Evolutionary conservation across 208 protist species (phyloP).

Genomic region (Trypanosoma lewisi): DNA sequence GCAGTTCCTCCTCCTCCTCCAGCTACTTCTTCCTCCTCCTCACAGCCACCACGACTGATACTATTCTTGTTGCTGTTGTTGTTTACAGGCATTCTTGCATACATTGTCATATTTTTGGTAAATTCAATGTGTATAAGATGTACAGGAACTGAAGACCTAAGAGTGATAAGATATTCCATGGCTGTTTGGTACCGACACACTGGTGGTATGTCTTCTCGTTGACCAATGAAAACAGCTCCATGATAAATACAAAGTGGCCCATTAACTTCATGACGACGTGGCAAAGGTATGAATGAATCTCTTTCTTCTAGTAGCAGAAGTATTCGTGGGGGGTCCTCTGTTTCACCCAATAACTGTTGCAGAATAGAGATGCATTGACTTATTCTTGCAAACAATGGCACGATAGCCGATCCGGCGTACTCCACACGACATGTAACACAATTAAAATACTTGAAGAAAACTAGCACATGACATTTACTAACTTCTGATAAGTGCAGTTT

Average conservation of each 20-base stretch:
- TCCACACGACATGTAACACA: conserved; percentile 42
- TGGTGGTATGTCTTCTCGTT: conserved; percentile 37
- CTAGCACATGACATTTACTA: conserved; percentile 39
- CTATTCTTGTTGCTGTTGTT: neutral
- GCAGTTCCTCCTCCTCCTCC: neutral
- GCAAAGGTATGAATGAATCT: conserved; percentile 20
- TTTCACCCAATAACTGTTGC: conserved; percentile 30
- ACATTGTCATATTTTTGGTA: neutral
- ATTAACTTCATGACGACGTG: conserved; percentile 35
- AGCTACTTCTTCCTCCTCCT: neutral
- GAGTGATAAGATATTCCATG: conserved; percentile 37
- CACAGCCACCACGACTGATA: neutral
- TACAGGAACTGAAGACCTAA: conserved; percentile 32
- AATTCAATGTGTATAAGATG: conserved; percentile 42
- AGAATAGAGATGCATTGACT: conserved; percentile 39
- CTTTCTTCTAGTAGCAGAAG: conserved; percentile 50
- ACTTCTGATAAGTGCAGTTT: conserved; percentile 28
- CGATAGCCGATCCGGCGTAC: conserved; percentile 54
- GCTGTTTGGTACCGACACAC: conserved; percentile 33
- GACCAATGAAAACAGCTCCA: conserved; percentile 49
- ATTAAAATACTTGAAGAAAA: conserved; percentile 86
- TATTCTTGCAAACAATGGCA: conserved; percentile 43
- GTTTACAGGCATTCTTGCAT: neutral
- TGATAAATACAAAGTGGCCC: conserved; percentile 21
- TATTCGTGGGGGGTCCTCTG: neutral